Evolutionary conservation across 352 stramenopile species (phyloP).

Genomic region (Globisporangium perplexum): DNA sequence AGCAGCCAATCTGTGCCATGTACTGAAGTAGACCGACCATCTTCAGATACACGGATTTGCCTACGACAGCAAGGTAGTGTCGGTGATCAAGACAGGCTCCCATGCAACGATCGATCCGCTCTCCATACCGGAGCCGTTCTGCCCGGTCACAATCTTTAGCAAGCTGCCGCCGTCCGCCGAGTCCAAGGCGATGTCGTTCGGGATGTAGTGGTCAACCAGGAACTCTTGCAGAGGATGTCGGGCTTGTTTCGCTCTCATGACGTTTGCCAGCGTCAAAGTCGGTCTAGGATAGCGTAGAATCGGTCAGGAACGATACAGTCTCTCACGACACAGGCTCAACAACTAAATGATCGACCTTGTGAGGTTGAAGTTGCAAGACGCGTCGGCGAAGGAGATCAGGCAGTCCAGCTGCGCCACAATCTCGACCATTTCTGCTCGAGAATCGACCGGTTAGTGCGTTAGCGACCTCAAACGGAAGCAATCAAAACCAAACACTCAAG

Average conservation of each 20-base stretch:
- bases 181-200: constrained; percentile 64
- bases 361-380: constrained; percentile 71
- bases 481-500: not conserved
- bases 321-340: no score
- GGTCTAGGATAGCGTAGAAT: constrained; percentile 23
- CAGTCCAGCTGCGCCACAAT: constrained; percentile 68
- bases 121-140: constrained; percentile 75
- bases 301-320: not conserved
- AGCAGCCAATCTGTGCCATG: constrained; percentile 81
- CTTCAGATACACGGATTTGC: constrained; percentile 86
- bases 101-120: not conserved
- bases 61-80: constrained; percentile 20
- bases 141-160: constrained; percentile 70
- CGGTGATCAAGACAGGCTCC: not conserved
- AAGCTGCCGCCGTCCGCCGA: constrained; percentile 17
- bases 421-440: constrained; percentile 56
- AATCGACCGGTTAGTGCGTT: not conserved
- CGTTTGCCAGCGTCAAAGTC: constrained; percentile 33
- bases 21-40: constrained; percentile 82
- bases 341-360: constrained; percentile 23
- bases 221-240: constrained; percentile 83
- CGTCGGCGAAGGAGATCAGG: constrained; percentile 56
- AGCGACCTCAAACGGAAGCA: no score
- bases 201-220: constrained; percentile 78
- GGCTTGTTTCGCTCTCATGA: constrained; percentile 47